Evolutionary conservation across 2,329 filamentous ascomycete species (phyloP).

Genomic region (Cercospora nicotianae): DNA sequence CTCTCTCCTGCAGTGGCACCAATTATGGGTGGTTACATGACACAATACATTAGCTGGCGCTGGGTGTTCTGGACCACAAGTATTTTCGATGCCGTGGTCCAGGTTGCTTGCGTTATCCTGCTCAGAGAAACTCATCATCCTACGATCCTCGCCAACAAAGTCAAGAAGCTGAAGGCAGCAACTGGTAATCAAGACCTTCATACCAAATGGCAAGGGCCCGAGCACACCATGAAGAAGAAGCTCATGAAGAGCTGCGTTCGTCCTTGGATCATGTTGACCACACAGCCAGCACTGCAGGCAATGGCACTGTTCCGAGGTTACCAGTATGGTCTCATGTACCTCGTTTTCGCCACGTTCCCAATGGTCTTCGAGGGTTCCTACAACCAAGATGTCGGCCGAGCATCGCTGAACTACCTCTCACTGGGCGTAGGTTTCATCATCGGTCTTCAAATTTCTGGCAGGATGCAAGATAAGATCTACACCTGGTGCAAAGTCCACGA

Average conservation of each 20-base stretch:
- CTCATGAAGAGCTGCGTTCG: constrained; percentile 30
- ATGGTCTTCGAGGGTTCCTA: constrained; percentile 30
- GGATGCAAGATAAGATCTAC: constrained; percentile 29
- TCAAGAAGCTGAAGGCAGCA: constrained; percentile 50
- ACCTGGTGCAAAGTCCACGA: constrained; percentile 28
- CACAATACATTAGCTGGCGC: constrained; percentile 65
- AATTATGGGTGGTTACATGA: constrained; percentile 63
- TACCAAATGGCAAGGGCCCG: constrained; percentile 29
- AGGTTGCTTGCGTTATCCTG: constrained; percentile 68
- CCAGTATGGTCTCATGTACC: constrained; percentile 32
- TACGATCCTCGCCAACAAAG: constrained; percentile 60
- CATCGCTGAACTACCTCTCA: constrained; percentile 32
- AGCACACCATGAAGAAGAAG: constrained; percentile 29
- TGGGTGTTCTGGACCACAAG: constrained; percentile 87
- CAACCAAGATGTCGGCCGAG: constrained; percentile 26
- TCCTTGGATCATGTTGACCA: constrained; percentile 32
- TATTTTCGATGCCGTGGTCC: constrained; percentile 68
- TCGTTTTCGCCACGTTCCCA: constrained; percentile 31
- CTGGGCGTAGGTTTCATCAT: constrained; percentile 52
- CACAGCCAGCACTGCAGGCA: constrained; percentile 29
- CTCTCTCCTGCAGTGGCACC: constrained; percentile 50
- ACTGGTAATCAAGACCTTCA: constrained; percentile 29
- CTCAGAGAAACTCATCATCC: constrained; percentile 65
- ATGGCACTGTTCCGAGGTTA: constrained; percentile 31
- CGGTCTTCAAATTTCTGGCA: constrained; percentile 40